These are phyloP conservation scores for Penicillium brasilianum DNA, from an alignment of 2,329 filamentous ascomycete genomes.

Conservation along the genomic window DNA sequence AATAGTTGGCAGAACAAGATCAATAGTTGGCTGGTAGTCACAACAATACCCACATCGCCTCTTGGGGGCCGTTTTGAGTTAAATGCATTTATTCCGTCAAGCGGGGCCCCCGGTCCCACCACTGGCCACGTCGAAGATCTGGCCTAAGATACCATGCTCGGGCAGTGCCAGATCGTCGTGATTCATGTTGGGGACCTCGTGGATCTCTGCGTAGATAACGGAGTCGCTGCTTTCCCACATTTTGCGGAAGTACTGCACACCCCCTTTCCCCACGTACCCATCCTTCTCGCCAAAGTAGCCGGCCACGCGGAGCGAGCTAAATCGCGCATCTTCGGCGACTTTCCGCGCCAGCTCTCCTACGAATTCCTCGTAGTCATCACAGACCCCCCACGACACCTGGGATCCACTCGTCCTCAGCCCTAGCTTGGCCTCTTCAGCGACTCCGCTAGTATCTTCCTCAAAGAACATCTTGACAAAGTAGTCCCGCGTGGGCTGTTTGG, in stretches of 20 bases:
- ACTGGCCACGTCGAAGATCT: background rate
- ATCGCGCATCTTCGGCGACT: background rate
- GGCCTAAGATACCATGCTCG: background rate
- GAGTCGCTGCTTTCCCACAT: background rate
- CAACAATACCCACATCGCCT: background rate
- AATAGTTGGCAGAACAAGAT: background rate
- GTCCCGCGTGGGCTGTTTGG: background rate
- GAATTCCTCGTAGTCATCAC: background rate
- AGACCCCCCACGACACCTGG: background rate
- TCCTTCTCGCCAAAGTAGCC: background rate
- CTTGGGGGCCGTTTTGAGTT: background rate
- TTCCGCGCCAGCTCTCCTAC: background rate
- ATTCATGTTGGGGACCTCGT: background rate
- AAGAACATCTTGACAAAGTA: constrained; percentile 2
- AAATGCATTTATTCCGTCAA: background rate
- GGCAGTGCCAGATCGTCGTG: background rate
- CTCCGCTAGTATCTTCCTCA: background rate
- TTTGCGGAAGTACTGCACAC: background rate
- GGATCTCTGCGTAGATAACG: background rate
- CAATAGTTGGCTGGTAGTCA: background rate
- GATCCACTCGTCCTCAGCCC: background rate
- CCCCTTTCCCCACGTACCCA: background rate
- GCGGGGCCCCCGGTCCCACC: background rate
- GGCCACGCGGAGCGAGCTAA: background rate
- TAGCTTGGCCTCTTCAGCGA: constrained; percentile 1